Evolutionary conservation across 306 rosid species (phyloP).

Genomic region (Quercus variabilis): DNA sequence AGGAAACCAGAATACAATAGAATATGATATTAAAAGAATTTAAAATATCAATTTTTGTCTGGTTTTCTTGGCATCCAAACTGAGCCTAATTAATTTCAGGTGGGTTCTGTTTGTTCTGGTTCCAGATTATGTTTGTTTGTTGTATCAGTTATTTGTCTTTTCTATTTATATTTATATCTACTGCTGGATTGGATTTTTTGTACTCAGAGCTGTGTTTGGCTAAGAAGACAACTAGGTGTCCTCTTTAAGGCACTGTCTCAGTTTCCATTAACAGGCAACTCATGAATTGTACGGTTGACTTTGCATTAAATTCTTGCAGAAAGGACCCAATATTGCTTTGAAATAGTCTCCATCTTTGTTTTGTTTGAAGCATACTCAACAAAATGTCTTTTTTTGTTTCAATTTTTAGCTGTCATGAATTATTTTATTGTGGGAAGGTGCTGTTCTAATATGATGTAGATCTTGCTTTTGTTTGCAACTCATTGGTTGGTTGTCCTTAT

Average conservation of each 20-base stretch:
- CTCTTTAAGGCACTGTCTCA: neutral
- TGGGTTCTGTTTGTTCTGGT: neutral
- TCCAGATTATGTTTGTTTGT: too few species aligned
- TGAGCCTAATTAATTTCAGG: neutral
- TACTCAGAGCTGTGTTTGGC: neutral
- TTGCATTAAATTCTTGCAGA: neutral
- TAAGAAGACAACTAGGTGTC: neutral
- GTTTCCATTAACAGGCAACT: neutral
- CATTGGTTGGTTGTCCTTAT: neutral
- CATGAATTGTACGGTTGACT: neutral
- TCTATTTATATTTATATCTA: neutral
- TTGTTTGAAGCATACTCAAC: neutral
- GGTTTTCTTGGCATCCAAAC: neutral
- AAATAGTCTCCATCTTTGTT: neutral
- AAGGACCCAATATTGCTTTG: neutral
- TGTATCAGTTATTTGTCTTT: neutral
- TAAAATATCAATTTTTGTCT: neutral
- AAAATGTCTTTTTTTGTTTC: neutral
- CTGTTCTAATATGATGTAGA: neutral
- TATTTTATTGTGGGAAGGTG: neutral
- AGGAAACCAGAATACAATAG: neutral
- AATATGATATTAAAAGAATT: neutral
- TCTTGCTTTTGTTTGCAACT: neutral
- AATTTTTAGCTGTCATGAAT: neutral
- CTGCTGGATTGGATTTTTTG: neutral